Base-by-base conservation (phyloP, 1,284 basidiomycete species). In the Athelia psychrophila region DNA sequence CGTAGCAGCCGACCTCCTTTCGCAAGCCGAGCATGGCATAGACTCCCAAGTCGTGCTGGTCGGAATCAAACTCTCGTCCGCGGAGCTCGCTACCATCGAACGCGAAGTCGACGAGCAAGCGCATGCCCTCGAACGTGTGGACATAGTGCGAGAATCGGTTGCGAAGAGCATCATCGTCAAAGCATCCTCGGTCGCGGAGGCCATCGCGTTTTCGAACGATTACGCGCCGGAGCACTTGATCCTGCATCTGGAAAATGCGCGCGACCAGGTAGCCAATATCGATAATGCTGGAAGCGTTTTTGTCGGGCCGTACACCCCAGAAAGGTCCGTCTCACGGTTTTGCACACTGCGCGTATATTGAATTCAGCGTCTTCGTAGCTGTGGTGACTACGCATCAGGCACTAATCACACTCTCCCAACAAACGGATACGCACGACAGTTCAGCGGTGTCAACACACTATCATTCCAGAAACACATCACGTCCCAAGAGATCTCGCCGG, bases 401-500 rank as follows among this genome's bases (percentile, higher is more conserved):
- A 99, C 97, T 9, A 99, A 99, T 71, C 97, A 99, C 77, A 98
- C 96, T 0, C 79, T 95, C 30, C 93, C 93, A 23, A 96, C 92
- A 3, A 95, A 94, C 63, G 95, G 95, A 19, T 98, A 95, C 65
- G 97, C 97, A 15, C 88, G 94, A 51, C 95, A 98, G 68, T 99
- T 97, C 76, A 95, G 93, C 58, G 97, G 97, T 16, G 97, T 99
- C 60, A 98, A 97, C 72, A 98, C 96, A 0, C 78, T 86, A 19
- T 95, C 95, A 1, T 99, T 99, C 87, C 95, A 98, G 71, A 99
- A 99, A 72, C 91, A 98, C 71, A 98, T 99, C 64, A 99, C 97
- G 5, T 92, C 91, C 8, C 97, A 99, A 68, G 89, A 95, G 64
- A 81, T 99, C 24, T 92, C 93, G 3, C 70, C 77, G 15, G 83